Base-by-base conservation (phyloP, 2,329 filamentous ascomycete genomes). In the Curvularia spicifera region DNA sequence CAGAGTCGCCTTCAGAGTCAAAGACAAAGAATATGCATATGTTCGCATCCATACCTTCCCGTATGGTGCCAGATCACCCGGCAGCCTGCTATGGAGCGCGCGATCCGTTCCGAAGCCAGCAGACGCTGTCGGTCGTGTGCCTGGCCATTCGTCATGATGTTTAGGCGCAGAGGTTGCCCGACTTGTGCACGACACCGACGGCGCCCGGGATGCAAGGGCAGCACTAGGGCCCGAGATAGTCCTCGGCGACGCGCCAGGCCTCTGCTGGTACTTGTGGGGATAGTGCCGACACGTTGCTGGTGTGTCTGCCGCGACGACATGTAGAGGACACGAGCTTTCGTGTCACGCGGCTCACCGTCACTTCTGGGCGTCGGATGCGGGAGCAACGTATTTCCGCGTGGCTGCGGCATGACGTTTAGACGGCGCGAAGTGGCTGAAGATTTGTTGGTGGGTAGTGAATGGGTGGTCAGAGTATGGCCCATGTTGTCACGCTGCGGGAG, bases 1-100 rank as follows among this genome's bases (percentile, higher is more conserved):
- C 51, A 69, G 69, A 76, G 69, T 76, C 73, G 74, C 71, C 68
- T 76, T 50, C 66, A 57, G 64, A 45, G 53, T 54, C 57, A 64
- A 68, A 63, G 67, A 62, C 65, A 63, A 58, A 67, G 52, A 59
- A 63, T 66, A 61, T 68, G 69, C 70, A 68, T 63, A 63, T 64
- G 71, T 75, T 76, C 72, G 72, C 73, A 74, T 70, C 61, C 58
- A 66, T 60, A 66, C 58, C 49, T 63, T 62, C 42, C 64, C 64
- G 60, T 70, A 61, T 72, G 72, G 73, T 77, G 74, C 73, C 73
- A 76, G 71, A 77, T 74, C 72, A 76, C 67, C 71, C 61, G 60
- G 64, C 60, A 57, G 60, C 61, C 59, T 60, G 51, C 45, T 64
- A 59, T 61, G 60, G 65, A 69, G 67, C 65, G 70, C 67, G 69